These are phyloP conservation scores for Monosporascus sp. DNA, from an alignment of 2,329 filamentous ascomycete species.

Conservation along the genomic window DNA sequence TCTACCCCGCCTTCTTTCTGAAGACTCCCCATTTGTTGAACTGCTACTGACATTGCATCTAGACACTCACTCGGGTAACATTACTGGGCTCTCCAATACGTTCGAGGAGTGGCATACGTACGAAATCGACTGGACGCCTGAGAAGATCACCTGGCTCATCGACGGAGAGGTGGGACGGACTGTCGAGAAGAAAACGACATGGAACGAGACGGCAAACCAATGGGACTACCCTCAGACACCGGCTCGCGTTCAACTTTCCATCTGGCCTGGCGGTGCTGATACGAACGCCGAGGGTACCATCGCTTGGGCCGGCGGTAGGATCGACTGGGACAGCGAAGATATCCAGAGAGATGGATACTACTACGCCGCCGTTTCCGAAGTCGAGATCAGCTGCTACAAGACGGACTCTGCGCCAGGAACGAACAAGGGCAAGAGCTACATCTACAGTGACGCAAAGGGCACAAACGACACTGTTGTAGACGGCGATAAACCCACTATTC, in stretches of 20 bases:
- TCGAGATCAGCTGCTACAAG: slow-evolving; percentile 83
- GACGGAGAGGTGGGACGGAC: slow-evolving; percentile 75
- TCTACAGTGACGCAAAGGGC: slow-evolving; percentile 59
- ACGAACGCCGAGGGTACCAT: slow-evolving; percentile 80
- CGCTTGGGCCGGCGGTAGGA: slow-evolving; percentile 83
- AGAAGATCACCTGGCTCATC: slow-evolving; percentile 78
- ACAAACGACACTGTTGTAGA: slow-evolving; percentile 76
- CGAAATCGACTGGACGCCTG: slow-evolving; percentile 88
- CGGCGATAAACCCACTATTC: slow-evolving; percentile 66
- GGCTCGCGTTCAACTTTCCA: slow-evolving; percentile 81
- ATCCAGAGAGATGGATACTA: slow-evolving; percentile 85
- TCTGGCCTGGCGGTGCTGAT: slow-evolving; percentile 86
- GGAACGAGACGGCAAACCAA: slow-evolving; percentile 75
- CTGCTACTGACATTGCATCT: slow-evolving; percentile 14
- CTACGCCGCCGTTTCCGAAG: slow-evolving; percentile 71
- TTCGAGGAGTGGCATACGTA: slow-evolving; percentile 81
- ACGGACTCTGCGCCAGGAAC: slow-evolving; percentile 56
- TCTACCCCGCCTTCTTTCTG: background rate
- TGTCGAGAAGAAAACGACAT: slow-evolving; percentile 72
- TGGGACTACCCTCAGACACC: slow-evolving; percentile 92
- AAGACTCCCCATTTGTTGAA: background rate
- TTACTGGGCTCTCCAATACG: slow-evolving; percentile 59
- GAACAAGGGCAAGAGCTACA: slow-evolving; percentile 67
- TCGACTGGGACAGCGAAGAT: slow-evolving; percentile 79
- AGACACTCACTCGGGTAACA: slow-evolving; percentile 74